Conservation (phyloP, 2,329 filamentous ascomycete genomes). For the Mycosphaerella arachidis region DNA sequence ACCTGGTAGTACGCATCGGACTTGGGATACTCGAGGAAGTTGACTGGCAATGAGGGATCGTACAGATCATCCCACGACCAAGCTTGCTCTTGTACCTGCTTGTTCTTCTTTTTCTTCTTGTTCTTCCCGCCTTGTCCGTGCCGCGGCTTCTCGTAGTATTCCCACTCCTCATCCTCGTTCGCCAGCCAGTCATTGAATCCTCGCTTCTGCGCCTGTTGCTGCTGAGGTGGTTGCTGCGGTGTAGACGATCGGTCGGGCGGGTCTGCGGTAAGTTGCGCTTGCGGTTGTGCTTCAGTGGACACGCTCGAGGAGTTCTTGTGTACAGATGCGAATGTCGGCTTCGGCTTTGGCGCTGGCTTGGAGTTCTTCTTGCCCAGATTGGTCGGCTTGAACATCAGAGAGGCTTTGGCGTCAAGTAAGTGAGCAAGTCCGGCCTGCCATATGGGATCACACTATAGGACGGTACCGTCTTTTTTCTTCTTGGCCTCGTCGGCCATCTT, state of each 20-base stretch:
- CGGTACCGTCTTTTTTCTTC: conserved; percentile 61
- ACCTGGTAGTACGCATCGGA: conserved; percentile 84
- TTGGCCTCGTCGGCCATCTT: conserved; percentile 46
- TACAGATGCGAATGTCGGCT: conserved; percentile 49
- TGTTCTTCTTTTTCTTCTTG: conserved; percentile 62
- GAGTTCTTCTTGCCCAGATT: conserved; percentile 44
- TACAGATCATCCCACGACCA: conserved; percentile 86
- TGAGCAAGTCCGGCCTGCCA: conserved; percentile 43
- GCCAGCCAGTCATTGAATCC: conserved; percentile 77
- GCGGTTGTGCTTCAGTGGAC: conserved; percentile 19
- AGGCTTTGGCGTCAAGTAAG: conserved; percentile 46
- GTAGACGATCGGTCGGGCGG: conserved; percentile 12
- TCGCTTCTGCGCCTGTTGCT: conserved; percentile 39
- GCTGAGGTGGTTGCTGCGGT: conserved; percentile 36
- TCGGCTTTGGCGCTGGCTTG: conserved; percentile 59
- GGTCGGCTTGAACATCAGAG: conserved; percentile 81
- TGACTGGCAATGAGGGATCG: conserved; percentile 76
- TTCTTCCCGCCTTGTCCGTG: conserved; percentile 72
- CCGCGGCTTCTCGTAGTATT: conserved; percentile 54
- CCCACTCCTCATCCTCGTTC: conserved; percentile 73
- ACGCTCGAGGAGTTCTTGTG: conserved; percentile 28
- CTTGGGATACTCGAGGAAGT: conserved; percentile 75
- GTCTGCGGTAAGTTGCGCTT: conserved; percentile 23
- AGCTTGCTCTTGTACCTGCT: conserved; percentile 40
- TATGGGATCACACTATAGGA: conserved; percentile 29